Evolutionary conservation across 2,329 filamentous ascomycete species (phyloP).

Genomic region (Scedosporium dehoogii): DNA sequence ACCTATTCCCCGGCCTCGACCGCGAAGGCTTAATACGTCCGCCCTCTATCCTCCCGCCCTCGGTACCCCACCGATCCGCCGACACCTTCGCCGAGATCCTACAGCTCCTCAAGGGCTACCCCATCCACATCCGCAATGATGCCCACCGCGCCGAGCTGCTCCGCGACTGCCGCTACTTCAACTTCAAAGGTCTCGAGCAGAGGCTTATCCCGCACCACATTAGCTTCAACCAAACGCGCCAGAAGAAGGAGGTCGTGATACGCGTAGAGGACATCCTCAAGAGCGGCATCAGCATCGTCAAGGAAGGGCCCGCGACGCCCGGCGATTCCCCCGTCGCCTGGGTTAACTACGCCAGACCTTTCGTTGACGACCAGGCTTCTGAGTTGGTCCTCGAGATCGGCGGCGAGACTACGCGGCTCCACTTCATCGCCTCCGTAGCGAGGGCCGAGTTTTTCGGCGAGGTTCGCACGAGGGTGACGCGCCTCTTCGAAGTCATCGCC

Average conservation of each 20-base stretch:
- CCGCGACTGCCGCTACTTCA: conserved; percentile 83
- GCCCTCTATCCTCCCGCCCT: conserved; percentile 74
- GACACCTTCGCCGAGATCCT: conserved; percentile 76
- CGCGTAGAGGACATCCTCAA: conserved; percentile 82
- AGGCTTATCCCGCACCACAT: conserved; percentile 69
- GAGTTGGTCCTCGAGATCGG: conserved; percentile 77
- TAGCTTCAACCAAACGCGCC: conserved; percentile 60
- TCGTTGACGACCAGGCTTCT: conserved; percentile 62
- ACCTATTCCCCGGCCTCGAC: conserved; percentile 79
- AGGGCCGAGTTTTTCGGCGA: conserved; percentile 67
- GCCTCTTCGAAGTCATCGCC: conserved; percentile 70
- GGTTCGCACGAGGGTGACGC: conserved; percentile 58
- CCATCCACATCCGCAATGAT: conserved; percentile 64
- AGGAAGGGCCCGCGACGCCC: conserved; percentile 26
- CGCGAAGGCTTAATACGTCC: conserved; percentile 72
- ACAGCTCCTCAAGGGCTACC: conserved; percentile 74
- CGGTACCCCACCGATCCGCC: conserved; percentile 71
- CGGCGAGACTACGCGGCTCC: conserved; percentile 51
- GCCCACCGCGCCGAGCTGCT: conserved; percentile 68
- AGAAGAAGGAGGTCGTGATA: conserved; percentile 65
- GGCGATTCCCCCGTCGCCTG: conserved; percentile 29
- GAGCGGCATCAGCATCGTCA: conserved; percentile 62
- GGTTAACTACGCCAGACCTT: conserved; percentile 76
- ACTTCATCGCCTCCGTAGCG: conserved; percentile 27
- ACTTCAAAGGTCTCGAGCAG: conserved; percentile 86